A percentile compares a stretch with the other conserved stretches of the same genome.
phyloP scores from a whole-genome alignment of 129 eudicot species.

The Helianthus tuberosus region DNA sequence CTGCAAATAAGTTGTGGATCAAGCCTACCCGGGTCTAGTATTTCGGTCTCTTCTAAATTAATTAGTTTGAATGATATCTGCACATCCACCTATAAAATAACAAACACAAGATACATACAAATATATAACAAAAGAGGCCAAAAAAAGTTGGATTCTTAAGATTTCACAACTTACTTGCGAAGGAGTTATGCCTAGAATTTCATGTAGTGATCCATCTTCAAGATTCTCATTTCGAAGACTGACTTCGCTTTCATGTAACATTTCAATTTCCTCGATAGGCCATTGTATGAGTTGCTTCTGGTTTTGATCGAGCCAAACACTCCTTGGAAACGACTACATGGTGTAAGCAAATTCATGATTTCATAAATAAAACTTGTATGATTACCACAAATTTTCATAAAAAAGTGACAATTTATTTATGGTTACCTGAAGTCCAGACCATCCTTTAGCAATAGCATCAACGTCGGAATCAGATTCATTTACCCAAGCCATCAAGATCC shows the following conservation, averaged over 20 bases:
- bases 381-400: neutral
- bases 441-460: conserved; percentile 44
- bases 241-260: conserved; percentile 18
- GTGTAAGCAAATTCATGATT: neutral
- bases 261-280: conserved; percentile 43
- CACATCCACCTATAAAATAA: conserved; percentile 65
- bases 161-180: conserved; percentile 28
- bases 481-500: conserved; percentile 73
- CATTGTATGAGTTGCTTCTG: conserved; percentile 45
- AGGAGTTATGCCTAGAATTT: conserved; percentile 40
- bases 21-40: conserved; percentile 24
- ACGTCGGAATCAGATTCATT: conserved; percentile 42
- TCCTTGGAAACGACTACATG: conserved; percentile 38
- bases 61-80: conserved; percentile 54
- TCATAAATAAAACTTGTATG: neutral
- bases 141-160: neutral
- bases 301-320: conserved; percentile 29
- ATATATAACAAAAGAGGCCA: neutral
- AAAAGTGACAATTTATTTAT: neutral
- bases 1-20: conserved; percentile 63
- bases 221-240: conserved; percentile 16
- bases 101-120: neutral
- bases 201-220: conserved; percentile 31
- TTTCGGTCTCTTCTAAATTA: conserved; percentile 52
- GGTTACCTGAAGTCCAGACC: conserved; percentile 71